Evolutionary conservation across 257 asterid species (phyloP).

Genomic region (Capsicum pubescens): DNA sequence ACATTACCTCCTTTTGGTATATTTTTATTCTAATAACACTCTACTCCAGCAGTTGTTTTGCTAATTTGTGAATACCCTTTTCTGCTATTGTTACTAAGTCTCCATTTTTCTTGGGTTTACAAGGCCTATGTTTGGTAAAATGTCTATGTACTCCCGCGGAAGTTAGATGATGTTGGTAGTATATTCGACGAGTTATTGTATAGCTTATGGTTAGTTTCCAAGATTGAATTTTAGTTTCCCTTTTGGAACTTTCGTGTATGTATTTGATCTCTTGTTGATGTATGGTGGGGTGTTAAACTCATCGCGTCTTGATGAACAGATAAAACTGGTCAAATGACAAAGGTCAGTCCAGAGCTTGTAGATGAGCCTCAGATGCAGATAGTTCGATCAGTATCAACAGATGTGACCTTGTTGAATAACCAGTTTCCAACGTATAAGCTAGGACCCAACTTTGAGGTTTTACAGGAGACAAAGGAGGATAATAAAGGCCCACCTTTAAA

Average conservation of each 20-base stretch:
- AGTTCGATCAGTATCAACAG: conserved; percentile 67
- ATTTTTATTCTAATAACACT: background rate
- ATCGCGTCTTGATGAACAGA: conserved; percentile 36
- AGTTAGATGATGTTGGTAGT: background rate
- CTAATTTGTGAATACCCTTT: background rate
- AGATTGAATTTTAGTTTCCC: background rate
- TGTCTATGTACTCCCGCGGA: background rate
- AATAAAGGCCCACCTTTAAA: conserved; percentile 78
- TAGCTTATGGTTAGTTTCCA: background rate
- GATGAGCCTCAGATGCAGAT: conserved; percentile 60
- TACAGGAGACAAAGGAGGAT: conserved; percentile 78
- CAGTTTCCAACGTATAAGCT: conserved; percentile 85
- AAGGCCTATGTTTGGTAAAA: conserved; percentile 2
- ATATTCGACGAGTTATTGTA: background rate
- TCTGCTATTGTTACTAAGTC: background rate
- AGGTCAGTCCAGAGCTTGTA: conserved; percentile 81
- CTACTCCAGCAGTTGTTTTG: background rate
- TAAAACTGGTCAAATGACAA: conserved; percentile 64
- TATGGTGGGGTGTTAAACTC: background rate
- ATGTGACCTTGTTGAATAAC: conserved; percentile 69
- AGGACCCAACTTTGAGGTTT: conserved; percentile 81
- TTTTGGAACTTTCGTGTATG: background rate
- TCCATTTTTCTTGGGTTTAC: background rate
- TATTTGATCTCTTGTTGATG: background rate
- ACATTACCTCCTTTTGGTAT: conserved; percentile 16